Percentiles rank a stretch among this genome's conserved stretches.
Evolutionary conservation across 768 basidiomycete genomes (phyloP).

Genomic region (Zangia roseola): DNA sequence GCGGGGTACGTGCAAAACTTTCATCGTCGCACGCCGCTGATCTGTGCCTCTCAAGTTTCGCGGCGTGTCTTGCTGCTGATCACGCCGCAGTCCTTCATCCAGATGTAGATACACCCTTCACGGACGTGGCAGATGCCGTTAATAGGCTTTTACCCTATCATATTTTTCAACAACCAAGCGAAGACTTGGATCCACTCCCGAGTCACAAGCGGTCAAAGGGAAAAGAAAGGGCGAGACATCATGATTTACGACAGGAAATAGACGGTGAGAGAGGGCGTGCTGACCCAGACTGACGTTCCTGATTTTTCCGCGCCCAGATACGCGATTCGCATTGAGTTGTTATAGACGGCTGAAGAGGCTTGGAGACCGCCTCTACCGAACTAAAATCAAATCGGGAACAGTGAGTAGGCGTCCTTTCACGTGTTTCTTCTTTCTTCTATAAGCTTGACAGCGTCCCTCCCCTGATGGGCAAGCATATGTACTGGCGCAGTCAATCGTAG

Average conservation of each 20-base stretch:
- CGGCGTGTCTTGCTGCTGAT: slow-evolving; percentile 56
- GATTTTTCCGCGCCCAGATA: slow-evolving; percentile 45
- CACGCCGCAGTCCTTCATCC: slow-evolving; percentile 60
- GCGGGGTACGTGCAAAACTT: slow-evolving; percentile 42
- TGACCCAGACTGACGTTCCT: not conserved
- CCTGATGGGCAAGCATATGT: slow-evolving; percentile 64
- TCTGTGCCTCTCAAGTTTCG: slow-evolving; percentile 43
- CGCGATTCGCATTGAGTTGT: slow-evolving; percentile 67
- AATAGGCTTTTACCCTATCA: slow-evolving; percentile 79
- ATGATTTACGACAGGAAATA: slow-evolving; percentile 49
- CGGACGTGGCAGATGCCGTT: slow-evolving; percentile 58
- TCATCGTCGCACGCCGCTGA: slow-evolving; percentile 9
- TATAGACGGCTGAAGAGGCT: slow-evolving; percentile 56
- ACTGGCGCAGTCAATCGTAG: slow-evolving; percentile 62
- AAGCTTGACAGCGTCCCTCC: slow-evolving; percentile 48
- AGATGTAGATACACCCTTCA: slow-evolving; percentile 69
- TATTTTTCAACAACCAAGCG: slow-evolving; percentile 70
- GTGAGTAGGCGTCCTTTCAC: slow-evolving; percentile 35
- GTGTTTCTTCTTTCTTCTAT: slow-evolving; percentile 1
- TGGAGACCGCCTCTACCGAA: slow-evolving; percentile 55
- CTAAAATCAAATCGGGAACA: slow-evolving; percentile 54
- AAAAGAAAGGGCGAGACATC: slow-evolving; percentile 55
- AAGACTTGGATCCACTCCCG: slow-evolving; percentile 49
- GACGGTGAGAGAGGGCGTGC: slow-evolving; percentile 39
- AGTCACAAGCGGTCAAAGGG: slow-evolving; percentile 44